Conservation (phyloP, 2,329 filamentous ascomycete genomes). For the Apiospora aurea region DNA sequence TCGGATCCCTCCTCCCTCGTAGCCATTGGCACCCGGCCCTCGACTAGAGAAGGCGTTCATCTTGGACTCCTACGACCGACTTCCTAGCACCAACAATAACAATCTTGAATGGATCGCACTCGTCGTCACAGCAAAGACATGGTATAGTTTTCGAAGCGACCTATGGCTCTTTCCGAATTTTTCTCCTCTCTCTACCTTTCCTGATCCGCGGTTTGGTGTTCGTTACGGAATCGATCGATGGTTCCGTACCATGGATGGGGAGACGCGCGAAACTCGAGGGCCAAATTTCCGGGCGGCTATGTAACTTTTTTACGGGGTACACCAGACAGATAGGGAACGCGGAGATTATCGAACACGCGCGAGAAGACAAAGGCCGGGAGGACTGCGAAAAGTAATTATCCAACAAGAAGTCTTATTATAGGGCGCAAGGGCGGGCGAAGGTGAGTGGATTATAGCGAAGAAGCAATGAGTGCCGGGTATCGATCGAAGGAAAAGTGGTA, state of each 20-base stretch:
- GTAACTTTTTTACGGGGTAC: slow-evolving; percentile 19
- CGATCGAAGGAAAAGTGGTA: background rate
- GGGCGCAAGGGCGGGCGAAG: background rate
- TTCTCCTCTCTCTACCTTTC: background rate
- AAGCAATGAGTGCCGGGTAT: background rate
- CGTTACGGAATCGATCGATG: slow-evolving; percentile 24
- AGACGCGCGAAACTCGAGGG: slow-evolving; percentile 14
- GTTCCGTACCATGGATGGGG: slow-evolving; percentile 7
- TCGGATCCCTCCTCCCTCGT: slow-evolving; percentile 30
- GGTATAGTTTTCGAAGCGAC: slow-evolving; percentile 9
- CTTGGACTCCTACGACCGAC: background rate
- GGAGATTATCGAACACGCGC: slow-evolving; percentile 26
- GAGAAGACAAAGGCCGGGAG: slow-evolving; percentile 9
- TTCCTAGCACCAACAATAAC: slow-evolving; percentile 11
- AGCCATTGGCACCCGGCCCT: slow-evolving; percentile 47
- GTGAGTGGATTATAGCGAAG: background rate
- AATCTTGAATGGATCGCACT: slow-evolving; percentile 15
- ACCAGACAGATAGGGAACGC: background rate
- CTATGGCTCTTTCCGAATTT: background rate
- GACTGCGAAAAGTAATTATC: slow-evolving; percentile 9
- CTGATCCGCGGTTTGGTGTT: background rate
- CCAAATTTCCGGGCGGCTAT: slow-evolving; percentile 15
- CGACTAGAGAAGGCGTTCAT: slow-evolving; percentile 28
- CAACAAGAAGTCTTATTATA: slow-evolving; percentile 5
- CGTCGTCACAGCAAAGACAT: slow-evolving; percentile 15